Conservation (phyloP, 371 early-diverging fungal genomes). For the Dinochytrium kinnereticum region DNA sequence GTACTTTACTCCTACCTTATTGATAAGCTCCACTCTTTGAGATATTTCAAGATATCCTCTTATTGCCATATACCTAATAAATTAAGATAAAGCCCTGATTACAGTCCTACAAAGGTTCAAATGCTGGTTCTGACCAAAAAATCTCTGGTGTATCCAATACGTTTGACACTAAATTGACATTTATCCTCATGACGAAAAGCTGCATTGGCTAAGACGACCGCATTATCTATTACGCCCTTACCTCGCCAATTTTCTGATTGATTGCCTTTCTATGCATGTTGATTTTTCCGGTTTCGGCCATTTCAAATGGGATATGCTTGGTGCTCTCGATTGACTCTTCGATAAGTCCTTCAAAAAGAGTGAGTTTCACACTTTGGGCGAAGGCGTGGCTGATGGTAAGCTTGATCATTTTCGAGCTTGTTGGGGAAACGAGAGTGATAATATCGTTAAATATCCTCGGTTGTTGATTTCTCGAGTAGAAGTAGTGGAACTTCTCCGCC, state of each 20-base stretch:
- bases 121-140: conserved; percentile 54
- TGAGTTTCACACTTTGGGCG: conserved; percentile 58
- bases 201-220: too few relatives aligned
- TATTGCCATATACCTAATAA: conserved; percentile 52
- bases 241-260: conserved; percentile 86
- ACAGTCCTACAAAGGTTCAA: conserved; percentile 42
- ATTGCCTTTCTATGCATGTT: conserved; percentile 68
- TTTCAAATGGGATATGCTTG: conserved; percentile 48
- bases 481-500: conserved; percentile 91
- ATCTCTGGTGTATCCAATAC: conserved; percentile 59
- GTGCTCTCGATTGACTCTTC: conserved; percentile 59
- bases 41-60: conserved; percentile 75
- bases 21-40: conserved; percentile 68
- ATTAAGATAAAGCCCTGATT: too few relatives aligned
- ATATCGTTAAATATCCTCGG: conserved; percentile 64
- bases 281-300: conserved; percentile 57
- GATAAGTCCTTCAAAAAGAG: conserved; percentile 57
- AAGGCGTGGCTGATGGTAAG: conserved; percentile 60
- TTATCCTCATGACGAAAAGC: conserved; percentile 61
- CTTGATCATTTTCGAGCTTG: conserved; percentile 64
- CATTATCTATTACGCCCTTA: too few relatives aligned
- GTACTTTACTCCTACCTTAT: conserved; percentile 32
- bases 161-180: conserved; percentile 61
- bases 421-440: conserved; percentile 73
- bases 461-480: conserved; percentile 77